Base-by-base conservation (phyloP, 306 rosid species). In the Pyrus pyrifolia region DNA sequence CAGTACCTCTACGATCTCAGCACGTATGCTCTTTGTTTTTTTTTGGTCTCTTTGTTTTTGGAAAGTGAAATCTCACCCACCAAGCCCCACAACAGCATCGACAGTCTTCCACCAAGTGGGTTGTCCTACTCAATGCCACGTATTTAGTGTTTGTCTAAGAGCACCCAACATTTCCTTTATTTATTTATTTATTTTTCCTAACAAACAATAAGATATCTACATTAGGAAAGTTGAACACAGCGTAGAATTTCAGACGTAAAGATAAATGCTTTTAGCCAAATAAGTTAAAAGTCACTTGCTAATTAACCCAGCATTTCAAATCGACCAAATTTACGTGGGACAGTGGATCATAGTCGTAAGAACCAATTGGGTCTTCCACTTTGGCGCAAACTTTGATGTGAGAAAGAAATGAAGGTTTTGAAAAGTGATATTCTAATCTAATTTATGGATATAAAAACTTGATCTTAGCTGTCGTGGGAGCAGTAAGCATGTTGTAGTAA, bases 91-190 rank as follows among this genome's bases (percentile, higher is more conserved):
- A 22, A 8, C 7, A 31, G n/a, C 75, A 64, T 45, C 53, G 1
- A 46, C 2, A 4, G 17, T 15, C 1, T 46, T 15, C 52, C 52
- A 69, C 58, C 13, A 14, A 35, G 75, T 59, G 30, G 11, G 80
- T 46, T 83, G 83, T 83, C 72, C 75, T 61, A 58, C 35, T 61
- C 70, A 60, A 46, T 35, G 21, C 81, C 83, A 67, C 81, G 31
- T 17, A 60, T 44, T 21, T 31, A 59, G 58, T 73, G 44, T 52
- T 73, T 73, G 29, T 72, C 62, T 68, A 25, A 67, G 45, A 65
- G 42, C 8, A 35, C 42, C 9, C 10, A 35, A 35, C 42, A 35
- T 35, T 35, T 35, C 42, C 0, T 35, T 35, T 35, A 1, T 25
- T 25, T 25, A 1, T 25, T 25, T 25, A 25, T 25, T 6, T 35